phyloP scores from a whole-genome alignment of 306 rosid genomes.

The Prunus fruticosa region DNA sequence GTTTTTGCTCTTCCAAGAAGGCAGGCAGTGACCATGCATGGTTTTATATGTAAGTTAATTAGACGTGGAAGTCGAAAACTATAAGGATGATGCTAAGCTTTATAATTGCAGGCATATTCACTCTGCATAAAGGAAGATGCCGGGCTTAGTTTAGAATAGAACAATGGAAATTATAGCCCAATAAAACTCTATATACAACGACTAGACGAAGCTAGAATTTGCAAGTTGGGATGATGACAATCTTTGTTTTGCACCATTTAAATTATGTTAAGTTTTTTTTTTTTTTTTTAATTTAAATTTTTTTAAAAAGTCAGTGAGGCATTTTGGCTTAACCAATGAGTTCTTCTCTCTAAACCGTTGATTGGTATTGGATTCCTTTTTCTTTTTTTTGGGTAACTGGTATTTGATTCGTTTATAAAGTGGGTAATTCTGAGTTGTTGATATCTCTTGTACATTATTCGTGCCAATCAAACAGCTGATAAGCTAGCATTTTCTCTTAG shows the following conservation, averaged over 20 bases:
- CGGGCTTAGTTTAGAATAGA: conserved; percentile 7
- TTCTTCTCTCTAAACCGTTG: background rate
- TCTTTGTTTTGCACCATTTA: background rate
- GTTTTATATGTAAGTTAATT: background rate
- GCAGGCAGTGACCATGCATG: background rate
- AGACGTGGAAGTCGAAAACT: conserved; percentile 7
- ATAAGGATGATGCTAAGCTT: background rate
- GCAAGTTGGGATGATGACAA: background rate
- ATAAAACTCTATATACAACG: background rate
- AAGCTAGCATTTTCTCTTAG: background rate
- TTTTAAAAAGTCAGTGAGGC: too few relatives aligned
- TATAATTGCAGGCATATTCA: conserved; percentile 29
- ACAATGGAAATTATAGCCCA: background rate
- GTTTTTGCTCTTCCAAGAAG: conserved; percentile 6
- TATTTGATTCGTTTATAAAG: background rate
- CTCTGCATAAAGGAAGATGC: conserved; percentile 5
- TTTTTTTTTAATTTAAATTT: too few relatives aligned
- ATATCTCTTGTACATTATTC: too few relatives aligned
- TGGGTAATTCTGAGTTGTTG: background rate
- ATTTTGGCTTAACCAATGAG: background rate
- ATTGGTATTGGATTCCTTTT: background rate
- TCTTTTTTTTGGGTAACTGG: background rate
- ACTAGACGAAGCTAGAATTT: background rate
- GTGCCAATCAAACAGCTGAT: background rate
- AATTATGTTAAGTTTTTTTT: background rate